A percentile compares a stretch with the other conserved stretches of the same genome.
Evolutionary conservation across 2,329 filamentous ascomycete genomes (phyloP).

Genomic region (Rhynchosporium agropyri): DNA sequence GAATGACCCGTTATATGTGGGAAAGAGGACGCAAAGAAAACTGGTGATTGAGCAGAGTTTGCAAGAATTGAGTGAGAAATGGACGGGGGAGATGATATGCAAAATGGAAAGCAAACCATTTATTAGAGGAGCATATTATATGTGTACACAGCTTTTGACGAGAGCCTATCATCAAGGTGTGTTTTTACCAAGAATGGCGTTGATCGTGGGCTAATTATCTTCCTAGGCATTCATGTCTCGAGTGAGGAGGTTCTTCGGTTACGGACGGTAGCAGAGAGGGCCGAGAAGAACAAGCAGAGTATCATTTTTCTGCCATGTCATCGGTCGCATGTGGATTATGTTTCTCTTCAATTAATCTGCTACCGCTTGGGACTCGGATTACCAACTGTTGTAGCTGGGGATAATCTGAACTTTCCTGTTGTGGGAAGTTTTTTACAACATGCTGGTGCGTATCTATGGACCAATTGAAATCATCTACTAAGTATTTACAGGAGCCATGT

Average conservation of each 20-base stretch:
- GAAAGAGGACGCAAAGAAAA: conserved; percentile 57
- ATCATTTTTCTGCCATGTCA: conserved; percentile 96
- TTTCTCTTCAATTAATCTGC: conserved; percentile 92
- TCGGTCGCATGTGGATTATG: conserved; percentile 93
- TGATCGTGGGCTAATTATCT: background rate
- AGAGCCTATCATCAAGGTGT: conserved; percentile 89
- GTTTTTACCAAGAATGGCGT: conserved; percentile 8
- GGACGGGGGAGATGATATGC: conserved; percentile 96
- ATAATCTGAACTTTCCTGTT: conserved; percentile 93
- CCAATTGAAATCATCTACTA: background rate
- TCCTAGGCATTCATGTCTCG: conserved; percentile 79
- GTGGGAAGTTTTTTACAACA: conserved; percentile 90
- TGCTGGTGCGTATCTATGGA: conserved; percentile 58
- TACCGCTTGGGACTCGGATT: conserved; percentile 88
- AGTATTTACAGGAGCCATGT: conserved; percentile 72
- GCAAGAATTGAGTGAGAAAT: conserved; percentile 78
- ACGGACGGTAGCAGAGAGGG: conserved; percentile 78
- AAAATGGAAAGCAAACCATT: conserved; percentile 97
- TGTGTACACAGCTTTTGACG: conserved; percentile 84
- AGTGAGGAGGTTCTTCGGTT: conserved; percentile 89
- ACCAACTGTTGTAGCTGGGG: conserved; percentile 90
- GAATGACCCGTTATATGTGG: conserved; percentile 56
- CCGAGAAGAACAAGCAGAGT: conserved; percentile 85
- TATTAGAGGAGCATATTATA: conserved; percentile 89
- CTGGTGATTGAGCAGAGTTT: conserved; percentile 72